phyloP scores from a whole-genome alignment of 306 rosid genomes.

The Gleditsia sinensis region DNA sequence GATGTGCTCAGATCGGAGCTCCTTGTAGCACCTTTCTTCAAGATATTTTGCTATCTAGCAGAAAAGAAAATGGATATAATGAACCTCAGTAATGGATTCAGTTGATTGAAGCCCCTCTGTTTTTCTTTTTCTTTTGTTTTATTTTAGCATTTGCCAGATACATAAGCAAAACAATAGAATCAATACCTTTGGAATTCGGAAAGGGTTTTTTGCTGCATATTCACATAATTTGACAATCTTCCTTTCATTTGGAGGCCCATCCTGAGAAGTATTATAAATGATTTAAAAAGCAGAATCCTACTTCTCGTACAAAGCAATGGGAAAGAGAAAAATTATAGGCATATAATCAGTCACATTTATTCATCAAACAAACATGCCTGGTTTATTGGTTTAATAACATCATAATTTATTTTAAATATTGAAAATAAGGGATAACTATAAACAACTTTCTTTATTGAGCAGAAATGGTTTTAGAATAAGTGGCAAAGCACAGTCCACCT shows the following conservation, averaged over 20 bases:
- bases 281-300: slow-evolving; percentile 15
- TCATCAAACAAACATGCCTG: slow-evolving; percentile 17
- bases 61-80: slow-evolving; percentile 16
- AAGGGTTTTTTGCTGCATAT: slow-evolving; percentile 88
- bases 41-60: slow-evolving; percentile 87
- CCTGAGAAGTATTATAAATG: slow-evolving; percentile 54
- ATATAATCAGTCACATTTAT: slow-evolving; percentile 10
- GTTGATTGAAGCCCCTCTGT: not conserved
- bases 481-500: slow-evolving; percentile 1
- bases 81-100: slow-evolving; percentile 38
- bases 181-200: slow-evolving; percentile 90
- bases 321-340: not conserved
- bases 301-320: slow-evolving; percentile 5
- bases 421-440: slow-evolving; percentile 6
- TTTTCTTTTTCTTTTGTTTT: not conserved
- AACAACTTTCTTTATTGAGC: not conserved
- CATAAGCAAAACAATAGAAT: slow-evolving; percentile 4
- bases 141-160: not conserved
- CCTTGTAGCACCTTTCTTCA: slow-evolving; percentile 92
- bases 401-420: not conserved
- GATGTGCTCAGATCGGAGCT: slow-evolving; percentile 72
- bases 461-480: not conserved
- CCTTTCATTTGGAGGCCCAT: slow-evolving; percentile 77
- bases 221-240: slow-evolving; percentile 88
- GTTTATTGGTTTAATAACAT: not conserved